Evolutionary conservation across 257 asterid genomes (phyloP).

Genomic region (Nicotiana undulata): DNA sequence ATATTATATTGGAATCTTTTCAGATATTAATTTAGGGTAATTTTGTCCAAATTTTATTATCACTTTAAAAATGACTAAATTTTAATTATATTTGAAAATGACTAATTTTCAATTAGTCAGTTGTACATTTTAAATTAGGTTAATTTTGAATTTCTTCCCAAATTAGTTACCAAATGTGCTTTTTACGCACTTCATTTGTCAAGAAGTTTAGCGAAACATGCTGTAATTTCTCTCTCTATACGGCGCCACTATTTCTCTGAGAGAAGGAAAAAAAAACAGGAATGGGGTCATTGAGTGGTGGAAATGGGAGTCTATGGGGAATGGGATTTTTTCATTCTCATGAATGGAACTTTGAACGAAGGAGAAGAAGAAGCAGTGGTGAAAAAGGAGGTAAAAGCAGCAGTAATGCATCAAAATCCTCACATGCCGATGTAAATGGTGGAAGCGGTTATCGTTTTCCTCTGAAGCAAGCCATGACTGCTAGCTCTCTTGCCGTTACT

Average conservation of each 20-base stretch:
- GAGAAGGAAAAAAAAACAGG: not conserved
- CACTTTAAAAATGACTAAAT: too few relatives aligned
- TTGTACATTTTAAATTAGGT: too few relatives aligned
- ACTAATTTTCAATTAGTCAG: too few relatives aligned
- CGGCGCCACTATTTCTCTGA: not conserved
- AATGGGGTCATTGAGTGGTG: conserved; percentile 35
- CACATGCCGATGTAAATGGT: conserved; percentile 12
- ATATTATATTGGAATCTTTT: too few relatives aligned
- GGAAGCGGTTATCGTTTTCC: conserved; percentile 34
- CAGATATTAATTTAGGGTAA: too few relatives aligned
- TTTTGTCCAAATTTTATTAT: too few relatives aligned
- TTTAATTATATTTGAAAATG: too few relatives aligned
- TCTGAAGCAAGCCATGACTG: conserved; percentile 56
- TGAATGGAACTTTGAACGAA: not conserved
- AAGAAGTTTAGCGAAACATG: too few relatives aligned
- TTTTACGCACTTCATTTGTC: too few relatives aligned
- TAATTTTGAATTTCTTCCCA: too few relatives aligned
- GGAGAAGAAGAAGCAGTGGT: conserved; percentile 7
- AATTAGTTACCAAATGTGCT: too few relatives aligned
- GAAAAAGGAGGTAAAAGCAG: not conserved
- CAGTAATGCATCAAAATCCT: conserved; percentile 11
- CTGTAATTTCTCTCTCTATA: not conserved
- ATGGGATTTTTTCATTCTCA: conserved; percentile 20
- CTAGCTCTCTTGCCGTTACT: conserved; percentile 53
- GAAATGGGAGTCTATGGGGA: conserved; percentile 29